These are phyloP conservation scores for Cutaneotrichosporon cutaneum DNA, from an alignment of 1,284 basidiomycete genomes.

Conservation along the genomic window DNA sequence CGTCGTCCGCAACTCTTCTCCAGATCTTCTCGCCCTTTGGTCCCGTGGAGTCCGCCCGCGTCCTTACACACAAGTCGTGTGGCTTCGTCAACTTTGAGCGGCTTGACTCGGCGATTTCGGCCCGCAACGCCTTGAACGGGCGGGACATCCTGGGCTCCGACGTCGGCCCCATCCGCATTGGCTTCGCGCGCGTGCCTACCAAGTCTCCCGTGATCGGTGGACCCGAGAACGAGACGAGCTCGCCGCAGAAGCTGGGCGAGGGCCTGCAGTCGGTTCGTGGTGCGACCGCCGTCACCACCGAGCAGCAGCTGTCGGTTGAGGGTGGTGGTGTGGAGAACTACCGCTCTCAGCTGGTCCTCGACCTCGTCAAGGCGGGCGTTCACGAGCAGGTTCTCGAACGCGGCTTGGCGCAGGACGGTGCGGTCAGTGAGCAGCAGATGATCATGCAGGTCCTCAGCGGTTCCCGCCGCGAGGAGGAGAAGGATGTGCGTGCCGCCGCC, in stretches of 20 bases:
- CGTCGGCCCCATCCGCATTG: constrained; percentile 92
- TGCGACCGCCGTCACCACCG: constrained; percentile 78
- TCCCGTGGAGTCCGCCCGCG: constrained; percentile 91
- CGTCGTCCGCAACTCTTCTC: constrained; percentile 86
- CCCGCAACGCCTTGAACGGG: constrained; percentile 90
- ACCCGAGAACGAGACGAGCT: constrained; percentile 31
- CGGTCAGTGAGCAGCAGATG: constrained; percentile 87
- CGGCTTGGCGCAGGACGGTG: constrained; percentile 55
- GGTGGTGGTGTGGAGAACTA: constrained; percentile 91
- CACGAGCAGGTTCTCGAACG: constrained; percentile 60
- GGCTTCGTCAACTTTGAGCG: constrained; percentile 89
- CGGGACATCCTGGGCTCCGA: constrained; percentile 93
- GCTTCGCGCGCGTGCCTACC: constrained; percentile 92
- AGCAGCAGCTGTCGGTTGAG: constrained; percentile 73
- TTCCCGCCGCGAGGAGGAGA: constrained; percentile 72
- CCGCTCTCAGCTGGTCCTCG: constrained; percentile 81
- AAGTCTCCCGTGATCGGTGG: constrained; percentile 57
- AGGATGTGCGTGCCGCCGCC: constrained; percentile 75
- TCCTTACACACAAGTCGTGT: constrained; percentile 79
- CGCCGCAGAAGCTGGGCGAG: constrained; percentile 62
- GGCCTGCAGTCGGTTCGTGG: constrained; percentile 68
- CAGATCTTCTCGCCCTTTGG: constrained; percentile 87
- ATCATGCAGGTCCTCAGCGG: constrained; percentile 87
- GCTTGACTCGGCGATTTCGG: constrained; percentile 90
- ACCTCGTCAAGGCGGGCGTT: constrained; percentile 81